Evolutionary conservation across 2,329 filamentous ascomycete genomes (phyloP), one percentile per base, ranked within the genome.

Genomic region (Zelopaecilomyces penicillatus): DNA sequence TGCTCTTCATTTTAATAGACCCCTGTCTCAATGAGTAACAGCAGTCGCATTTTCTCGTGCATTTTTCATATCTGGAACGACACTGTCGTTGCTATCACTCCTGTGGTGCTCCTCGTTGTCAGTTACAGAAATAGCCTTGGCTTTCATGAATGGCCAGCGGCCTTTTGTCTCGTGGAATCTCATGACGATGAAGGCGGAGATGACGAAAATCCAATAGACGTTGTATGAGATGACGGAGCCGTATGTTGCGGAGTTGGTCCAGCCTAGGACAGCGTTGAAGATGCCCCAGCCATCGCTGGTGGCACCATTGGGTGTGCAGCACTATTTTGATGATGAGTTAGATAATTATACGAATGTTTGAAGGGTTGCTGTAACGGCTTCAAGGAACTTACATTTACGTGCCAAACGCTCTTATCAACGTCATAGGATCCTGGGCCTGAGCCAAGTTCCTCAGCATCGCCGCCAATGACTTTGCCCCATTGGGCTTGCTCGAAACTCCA

Each of bases 161-260:
- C 74, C 73, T 49, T 69, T 71, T 32, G 52, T 54, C 66, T 93
- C 87, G 50, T 75, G 75, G 66, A 79, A 87, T 36, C 82, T 73
- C 71, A 91, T 74, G 31, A 68, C 52, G 10, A 79, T 49, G 59
- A 91, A 86, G 5, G 73, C 74, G 11, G 87, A 73, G 45, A 89
- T 87, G 52, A 93, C 76, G 6, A 70, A 71, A 41, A 93, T 65
- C 89, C 88, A 95, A 69, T 95, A 95, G 11, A 91, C 47, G 60
- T 93, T 94, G 68, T 95, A 95, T 1, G 85, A 82, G 50, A 95
- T 80, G 51, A 95, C 84, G 1, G 86, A 90, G 42, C 88, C 87
- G 56, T 91, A 89, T 2, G 88, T 94, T 5, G 86, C 89, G 9
- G 85, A 87, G 68, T 95, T 95, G 49, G 81, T 78, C 89, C 89